Percentiles rank a stretch among this genome's conserved stretches.
These are phyloP conservation scores for Hirsutella rhossiliensis DNA, from an alignment of 2,329 filamentous ascomycete genomes.

Conservation along the genomic window DNA sequence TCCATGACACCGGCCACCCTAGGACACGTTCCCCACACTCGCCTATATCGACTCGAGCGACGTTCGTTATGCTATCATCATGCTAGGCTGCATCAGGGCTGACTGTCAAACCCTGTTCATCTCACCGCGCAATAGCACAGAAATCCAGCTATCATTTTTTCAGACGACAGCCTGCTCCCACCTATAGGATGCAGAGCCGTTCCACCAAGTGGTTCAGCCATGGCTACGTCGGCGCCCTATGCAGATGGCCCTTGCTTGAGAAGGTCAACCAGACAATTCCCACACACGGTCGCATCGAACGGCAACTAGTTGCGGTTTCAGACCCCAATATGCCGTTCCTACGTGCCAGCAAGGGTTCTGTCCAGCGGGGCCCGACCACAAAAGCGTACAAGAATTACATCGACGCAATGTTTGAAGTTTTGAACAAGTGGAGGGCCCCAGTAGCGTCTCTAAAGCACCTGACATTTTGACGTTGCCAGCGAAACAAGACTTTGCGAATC, in stretches of 20 bases:
- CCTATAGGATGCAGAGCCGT: slow-evolving; percentile 16
- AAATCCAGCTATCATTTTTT: slow-evolving; percentile 21
- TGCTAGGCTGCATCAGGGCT: slow-evolving; percentile 6
- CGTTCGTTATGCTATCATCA: slow-evolving; percentile 4
- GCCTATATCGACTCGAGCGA: slow-evolving; percentile 17
- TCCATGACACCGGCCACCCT: too few species aligned
- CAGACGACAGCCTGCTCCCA: slow-evolving; percentile 27
- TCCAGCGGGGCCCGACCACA: slow-evolving; percentile 26
- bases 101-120: slow-evolving; percentile 4
- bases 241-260: slow-evolving; percentile 29
- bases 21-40: slow-evolving; percentile 23
- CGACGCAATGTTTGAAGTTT: slow-evolving; percentile 31
- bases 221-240: slow-evolving; percentile 15
- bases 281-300: slow-evolving; percentile 32
- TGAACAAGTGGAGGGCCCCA: slow-evolving; percentile 8
- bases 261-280: slow-evolving; percentile 30
- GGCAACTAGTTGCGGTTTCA: slow-evolving; percentile 25
- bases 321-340: slow-evolving; percentile 28
- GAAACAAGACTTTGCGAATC: slow-evolving; percentile 11
- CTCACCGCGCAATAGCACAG: slow-evolving; percentile 6
- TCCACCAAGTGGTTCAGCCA: slow-evolving; percentile 2
- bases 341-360: slow-evolving; percentile 31
- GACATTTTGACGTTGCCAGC: slow-evolving; percentile 9
- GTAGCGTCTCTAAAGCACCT: background rate
- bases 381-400: slow-evolving; percentile 32